Evolutionary conservation across 73 alveolate species (phyloP).

Genomic region (Paramecium primaurelia): DNA sequence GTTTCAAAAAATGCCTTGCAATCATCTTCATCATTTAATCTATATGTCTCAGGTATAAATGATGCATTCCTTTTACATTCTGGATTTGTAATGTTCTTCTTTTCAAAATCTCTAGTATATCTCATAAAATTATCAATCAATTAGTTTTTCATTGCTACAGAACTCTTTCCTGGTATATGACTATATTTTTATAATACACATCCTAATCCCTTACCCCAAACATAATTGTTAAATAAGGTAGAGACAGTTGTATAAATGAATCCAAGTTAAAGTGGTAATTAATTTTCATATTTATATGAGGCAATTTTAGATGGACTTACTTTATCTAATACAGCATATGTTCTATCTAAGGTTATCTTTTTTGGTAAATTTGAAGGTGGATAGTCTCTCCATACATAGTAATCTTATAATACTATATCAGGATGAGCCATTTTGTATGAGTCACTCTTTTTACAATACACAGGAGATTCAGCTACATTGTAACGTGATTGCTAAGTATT

Average conservation of each 20-base stretch:
- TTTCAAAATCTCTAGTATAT: background rate
- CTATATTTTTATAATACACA: slow-evolving; percentile 19
- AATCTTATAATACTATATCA: slow-evolving; percentile 5
- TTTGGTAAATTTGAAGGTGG: background rate
- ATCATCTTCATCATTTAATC: slow-evolving; percentile 47
- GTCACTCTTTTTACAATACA: slow-evolving; percentile 17
- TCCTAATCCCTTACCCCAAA: slow-evolving; percentile 20
- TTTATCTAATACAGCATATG: slow-evolving; percentile 2
- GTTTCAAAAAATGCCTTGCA: slow-evolving; percentile 39
- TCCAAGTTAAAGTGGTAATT: slow-evolving; percentile 16
- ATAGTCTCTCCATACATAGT: slow-evolving; percentile 43
- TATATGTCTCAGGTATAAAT: slow-evolving; percentile 43
- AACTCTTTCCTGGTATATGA: slow-evolving; percentile 59
- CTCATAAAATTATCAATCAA: slow-evolving; percentile 48
- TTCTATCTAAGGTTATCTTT: background rate
- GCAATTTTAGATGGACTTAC: background rate
- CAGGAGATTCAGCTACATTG: slow-evolving; percentile 25
- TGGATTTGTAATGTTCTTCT: slow-evolving; percentile 15
- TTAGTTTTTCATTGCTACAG: slow-evolving; percentile 23
- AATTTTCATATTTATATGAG: background rate
- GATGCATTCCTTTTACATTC: slow-evolving; percentile 47
- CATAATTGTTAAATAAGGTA: slow-evolving; percentile 5
- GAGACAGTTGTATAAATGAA: slow-evolving; percentile 37
- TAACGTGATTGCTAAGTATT: background rate
- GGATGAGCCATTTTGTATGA: slow-evolving; percentile 17